These are phyloP conservation scores for Daldinia loculata DNA, from an alignment of 495 filamentous ascomycete genomes.

Conservation along the genomic window DNA sequence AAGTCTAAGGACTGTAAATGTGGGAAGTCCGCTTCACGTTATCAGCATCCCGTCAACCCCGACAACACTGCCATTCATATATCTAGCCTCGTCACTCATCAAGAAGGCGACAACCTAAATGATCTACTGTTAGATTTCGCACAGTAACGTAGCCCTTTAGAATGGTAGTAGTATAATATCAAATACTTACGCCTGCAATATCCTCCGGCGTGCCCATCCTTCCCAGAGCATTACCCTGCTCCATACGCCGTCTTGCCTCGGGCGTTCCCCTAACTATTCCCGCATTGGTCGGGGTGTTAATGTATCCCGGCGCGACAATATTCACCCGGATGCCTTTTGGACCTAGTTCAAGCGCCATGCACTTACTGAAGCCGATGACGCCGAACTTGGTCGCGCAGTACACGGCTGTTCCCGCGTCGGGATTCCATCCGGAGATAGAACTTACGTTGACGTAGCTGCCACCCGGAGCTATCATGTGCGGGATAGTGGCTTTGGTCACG, in stretches of 20 bases:
- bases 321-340: slow-evolving; percentile 62
- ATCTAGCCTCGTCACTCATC: slow-evolving; percentile 59
- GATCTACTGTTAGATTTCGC: slow-evolving; percentile 4
- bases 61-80: slow-evolving; percentile 64
- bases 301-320: slow-evolving; percentile 61
- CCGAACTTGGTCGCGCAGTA: slow-evolving; percentile 66
- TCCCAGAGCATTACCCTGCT: slow-evolving; percentile 56
- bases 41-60: slow-evolving; percentile 57
- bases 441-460: slow-evolving; percentile 54
- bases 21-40: slow-evolving; percentile 4
- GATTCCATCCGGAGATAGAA: slow-evolving; percentile 53
- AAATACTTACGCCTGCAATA: slow-evolving; percentile 55
- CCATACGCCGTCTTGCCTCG: slow-evolving; percentile 50
- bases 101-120: slow-evolving; percentile 56
- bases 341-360: slow-evolving; percentile 64
- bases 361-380: slow-evolving; percentile 64
- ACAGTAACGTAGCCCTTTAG: neutral
- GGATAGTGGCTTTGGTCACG: slow-evolving; percentile 47
- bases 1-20: neutral
- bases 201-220: slow-evolving; percentile 62
- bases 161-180: neutral
- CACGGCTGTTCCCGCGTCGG: slow-evolving; percentile 49
- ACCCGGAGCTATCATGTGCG: slow-evolving; percentile 43
- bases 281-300: slow-evolving; percentile 42
- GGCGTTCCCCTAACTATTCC: slow-evolving; percentile 36